phyloP scores from a whole-genome alignment of 2,329 filamentous ascomycete genomes.

The Coleophoma cylindrospora region DNA sequence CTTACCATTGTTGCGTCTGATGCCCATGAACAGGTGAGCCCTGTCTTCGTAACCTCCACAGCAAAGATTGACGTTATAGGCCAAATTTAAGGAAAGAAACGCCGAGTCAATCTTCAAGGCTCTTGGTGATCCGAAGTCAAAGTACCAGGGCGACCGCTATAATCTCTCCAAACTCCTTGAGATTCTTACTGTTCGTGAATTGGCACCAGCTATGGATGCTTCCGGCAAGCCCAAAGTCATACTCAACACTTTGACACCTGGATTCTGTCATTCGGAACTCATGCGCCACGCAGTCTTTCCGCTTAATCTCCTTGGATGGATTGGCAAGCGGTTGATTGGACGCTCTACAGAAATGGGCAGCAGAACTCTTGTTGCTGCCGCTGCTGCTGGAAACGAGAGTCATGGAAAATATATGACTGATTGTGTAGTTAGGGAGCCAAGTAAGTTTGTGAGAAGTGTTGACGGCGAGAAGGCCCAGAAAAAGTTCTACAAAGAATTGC shows the following conservation, averaged over 20 bases:
- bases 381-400: conserved; percentile 20
- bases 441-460: conserved; percentile 27
- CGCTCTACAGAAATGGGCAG: conserved; percentile 28
- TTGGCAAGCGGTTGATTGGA: conserved; percentile 20
- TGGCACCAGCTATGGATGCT: conserved; percentile 19
- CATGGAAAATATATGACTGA: conserved; percentile 25
- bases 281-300: conserved; percentile 22
- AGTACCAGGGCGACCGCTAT: conserved; percentile 24
- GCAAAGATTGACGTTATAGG: conserved; percentile 9
- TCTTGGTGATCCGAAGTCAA: conserved; percentile 9
- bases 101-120: conserved; percentile 13
- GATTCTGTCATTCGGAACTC: conserved; percentile 28
- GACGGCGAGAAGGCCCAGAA: conserved; percentile 30
- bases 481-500: conserved; percentile 35
- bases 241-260: conserved; percentile 28
- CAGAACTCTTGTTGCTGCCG: conserved; percentile 27
- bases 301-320: conserved; percentile 14
- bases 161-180: conserved; percentile 30
- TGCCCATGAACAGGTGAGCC: conserved; percentile 19
- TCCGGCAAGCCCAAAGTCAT: conserved; percentile 23
- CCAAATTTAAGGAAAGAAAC: conserved; percentile 19
- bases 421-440: conserved; percentile 18
- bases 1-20: conserved; percentile 21
- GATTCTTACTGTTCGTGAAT: conserved; percentile 23
- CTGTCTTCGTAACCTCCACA: background rate